phyloP scores from a whole-genome alignment of 176 grass and related monocot genomes.

The bread wheat (Triticum aestivum) region IWGSC_CS_RefSeq_v2.1 NC_057813.1:721131901-721132400 shows the following conservation, averaged over 20 bases:
- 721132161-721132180: not conserved
- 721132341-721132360: slow-evolving; percentile 70
- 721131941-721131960: slow-evolving; percentile 79
- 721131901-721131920: slow-evolving; percentile 95
- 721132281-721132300: not conserved
- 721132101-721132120: slow-evolving; percentile 7
- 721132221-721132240: slow-evolving; percentile 80
- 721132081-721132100: not conserved
- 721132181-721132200: slow-evolving; percentile 48
- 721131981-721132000: slow-evolving; percentile 69
- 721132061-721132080: not conserved
- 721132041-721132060: not conserved
- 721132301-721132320: slow-evolving; percentile 4
- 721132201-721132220: slow-evolving; percentile 67
- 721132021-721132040: not conserved
- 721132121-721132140: not conserved
- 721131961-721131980: slow-evolving; percentile 79
- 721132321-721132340: slow-evolving; percentile 14
- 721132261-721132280: slow-evolving; percentile 74
- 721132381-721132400: slow-evolving; percentile 77
- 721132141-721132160: not conserved
- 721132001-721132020: slow-evolving; percentile 3
- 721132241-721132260: slow-evolving; percentile 71
- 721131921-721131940: slow-evolving; percentile 64
- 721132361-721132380: slow-evolving; percentile 92